Evolutionary conservation across 805 yeast species (phyloP).

Genomic region (Saccharomycopsis sp.): DNA sequence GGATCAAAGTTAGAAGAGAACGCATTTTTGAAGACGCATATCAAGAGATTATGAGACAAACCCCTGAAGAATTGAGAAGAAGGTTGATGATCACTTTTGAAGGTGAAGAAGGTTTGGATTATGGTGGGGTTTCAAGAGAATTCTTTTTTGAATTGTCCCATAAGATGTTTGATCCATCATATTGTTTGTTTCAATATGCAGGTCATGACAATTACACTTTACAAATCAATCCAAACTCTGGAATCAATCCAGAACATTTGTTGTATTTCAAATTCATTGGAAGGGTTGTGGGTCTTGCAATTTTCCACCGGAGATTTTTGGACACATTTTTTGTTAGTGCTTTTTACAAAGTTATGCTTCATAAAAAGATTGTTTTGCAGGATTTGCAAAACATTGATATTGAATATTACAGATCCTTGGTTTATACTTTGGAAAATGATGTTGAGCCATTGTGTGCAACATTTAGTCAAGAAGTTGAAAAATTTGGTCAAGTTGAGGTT

Average conservation of each 20-base stretch:
- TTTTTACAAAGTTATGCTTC: conserved; percentile 93
- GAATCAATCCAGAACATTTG: conserved; percentile 95
- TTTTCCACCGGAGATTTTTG: conserved; percentile 93
- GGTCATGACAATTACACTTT: conserved; percentile 97
- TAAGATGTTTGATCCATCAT: conserved; percentile 98
- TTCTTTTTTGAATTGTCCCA: conserved; percentile 93
- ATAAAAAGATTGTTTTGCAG: conserved; percentile 86
- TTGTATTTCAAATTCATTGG: conserved; percentile 97
- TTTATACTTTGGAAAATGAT: conserved; percentile 96
- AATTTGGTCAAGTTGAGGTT: conserved; percentile 86
- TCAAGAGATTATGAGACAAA: conserved; percentile 97
- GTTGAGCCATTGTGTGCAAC: conserved; percentile 82
- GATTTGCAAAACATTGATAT: conserved; percentile 94
- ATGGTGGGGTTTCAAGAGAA: conserved; percentile 99
- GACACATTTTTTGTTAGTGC: conserved; percentile 99
- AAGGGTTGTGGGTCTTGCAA: conserved; percentile 95
- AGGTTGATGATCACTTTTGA: conserved; percentile 96
- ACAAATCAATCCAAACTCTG: conserved; percentile 96
- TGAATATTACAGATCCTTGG: conserved; percentile 82
- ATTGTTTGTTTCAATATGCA: conserved; percentile 93
- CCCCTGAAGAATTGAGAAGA: conserved; percentile 96
- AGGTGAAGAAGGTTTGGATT: conserved; percentile 98
- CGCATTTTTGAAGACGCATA: conserved; percentile 95
- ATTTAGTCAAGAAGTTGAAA: conserved; percentile 83
- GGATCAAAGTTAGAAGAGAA: conserved; percentile 93